Conservation (phyloP, 352 stramenopile genomes). For the Phytophthora tubulina region DNA sequence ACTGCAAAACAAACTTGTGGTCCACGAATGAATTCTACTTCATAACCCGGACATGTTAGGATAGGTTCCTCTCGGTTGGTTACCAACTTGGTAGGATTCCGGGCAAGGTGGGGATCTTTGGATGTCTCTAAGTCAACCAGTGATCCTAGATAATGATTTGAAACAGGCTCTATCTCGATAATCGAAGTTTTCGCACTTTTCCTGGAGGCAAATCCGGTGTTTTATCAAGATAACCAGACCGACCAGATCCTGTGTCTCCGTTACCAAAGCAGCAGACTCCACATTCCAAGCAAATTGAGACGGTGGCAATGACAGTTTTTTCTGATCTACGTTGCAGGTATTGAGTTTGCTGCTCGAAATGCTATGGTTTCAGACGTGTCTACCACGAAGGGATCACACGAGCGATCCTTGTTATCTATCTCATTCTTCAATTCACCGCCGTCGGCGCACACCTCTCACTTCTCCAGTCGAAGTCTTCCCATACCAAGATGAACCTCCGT, state of each 20-base stretch:
- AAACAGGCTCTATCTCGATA: slow-evolving; percentile 17
- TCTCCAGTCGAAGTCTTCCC: slow-evolving; percentile 1
- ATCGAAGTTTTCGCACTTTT: slow-evolving; percentile 11
- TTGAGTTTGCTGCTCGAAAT: slow-evolving; percentile 16
- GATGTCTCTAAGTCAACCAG: slow-evolving; percentile 3
- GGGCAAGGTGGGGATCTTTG: neutral
- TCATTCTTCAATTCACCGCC: slow-evolving; percentile 19
- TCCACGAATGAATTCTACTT: neutral
- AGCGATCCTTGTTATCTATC: neutral
- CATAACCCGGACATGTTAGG: neutral
- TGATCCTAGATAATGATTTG: slow-evolving; percentile 9
- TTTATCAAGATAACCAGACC: slow-evolving; percentile 24
- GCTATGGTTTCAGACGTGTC: neutral
- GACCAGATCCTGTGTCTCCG: slow-evolving; percentile 19
- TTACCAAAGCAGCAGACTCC: slow-evolving; percentile 16
- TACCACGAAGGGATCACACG: neutral
- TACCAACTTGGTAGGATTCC: neutral
- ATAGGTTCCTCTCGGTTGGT: too few species aligned
- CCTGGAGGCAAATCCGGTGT: neutral
- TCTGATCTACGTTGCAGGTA: slow-evolving; percentile 8
- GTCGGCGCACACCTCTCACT: neutral
- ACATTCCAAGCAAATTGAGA: neutral
- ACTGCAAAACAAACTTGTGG: too few species aligned
- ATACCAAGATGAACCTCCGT: slow-evolving; percentile 24
- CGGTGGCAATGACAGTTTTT: slow-evolving; percentile 11